Conservation (phyloP, 371 early-diverging fungal species). For the Smittium mucronatum region DNA sequence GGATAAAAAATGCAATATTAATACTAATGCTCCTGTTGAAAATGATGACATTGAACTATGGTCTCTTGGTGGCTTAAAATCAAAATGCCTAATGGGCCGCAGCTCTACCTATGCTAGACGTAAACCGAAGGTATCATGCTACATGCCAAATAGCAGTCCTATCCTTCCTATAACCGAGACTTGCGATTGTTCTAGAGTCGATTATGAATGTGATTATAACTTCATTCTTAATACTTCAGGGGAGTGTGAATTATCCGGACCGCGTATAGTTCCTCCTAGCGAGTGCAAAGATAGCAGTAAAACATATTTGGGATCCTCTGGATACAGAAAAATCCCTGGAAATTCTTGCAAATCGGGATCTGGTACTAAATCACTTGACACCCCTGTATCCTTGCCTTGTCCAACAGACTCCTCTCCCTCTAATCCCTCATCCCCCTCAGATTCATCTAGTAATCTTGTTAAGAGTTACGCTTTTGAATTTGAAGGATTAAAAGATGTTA, state of each 20-base stretch:
- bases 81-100: conserved; percentile 76
- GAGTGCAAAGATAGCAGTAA: conserved; percentile 45
- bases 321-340: conserved; percentile 77
- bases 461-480: conserved; percentile 32
- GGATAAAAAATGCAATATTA: conserved; percentile 49
- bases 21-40: conserved; percentile 33
- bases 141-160: conserved; percentile 54
- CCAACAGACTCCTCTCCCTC: conserved; percentile 14
- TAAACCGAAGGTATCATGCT: conserved; percentile 62
- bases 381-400: conserved; percentile 48
- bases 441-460: conserved; percentile 17
- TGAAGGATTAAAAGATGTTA: conserved; percentile 14
- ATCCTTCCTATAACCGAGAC: conserved; percentile 37
- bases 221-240: conserved; percentile 42
- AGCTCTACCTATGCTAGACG: conserved; percentile 58
- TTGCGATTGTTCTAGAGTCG: conserved; percentile 68
- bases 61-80: conserved; percentile 42
- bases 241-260: conserved; percentile 42
- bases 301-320: conserved; percentile 63
- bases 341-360: conserved; percentile 46
- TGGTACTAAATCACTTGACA: conserved; percentile 43
- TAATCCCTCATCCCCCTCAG: background rate
- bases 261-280: conserved; percentile 38
- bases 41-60: conserved; percentile 68
- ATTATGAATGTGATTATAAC: conserved; percentile 88